Conservation (phyloP, 2,329 filamentous ascomycete species). For the Pseudogymnoascus sp. region DNA sequence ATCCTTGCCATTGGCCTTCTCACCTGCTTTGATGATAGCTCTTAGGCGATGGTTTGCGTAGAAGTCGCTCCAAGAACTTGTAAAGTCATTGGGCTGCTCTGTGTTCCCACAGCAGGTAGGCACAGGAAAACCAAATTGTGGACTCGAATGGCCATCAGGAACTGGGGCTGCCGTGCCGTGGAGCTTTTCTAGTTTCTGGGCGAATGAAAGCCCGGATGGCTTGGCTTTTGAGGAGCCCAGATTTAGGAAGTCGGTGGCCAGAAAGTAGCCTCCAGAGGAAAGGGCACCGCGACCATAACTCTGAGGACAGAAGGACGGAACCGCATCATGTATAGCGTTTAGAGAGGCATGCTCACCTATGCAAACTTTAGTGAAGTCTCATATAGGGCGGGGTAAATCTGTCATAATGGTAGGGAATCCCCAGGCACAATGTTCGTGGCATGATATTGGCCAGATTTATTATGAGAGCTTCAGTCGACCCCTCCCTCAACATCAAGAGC, state of each 20-base stretch:
- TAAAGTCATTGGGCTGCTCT: constrained; percentile 69
- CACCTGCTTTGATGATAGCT: constrained; percentile 50
- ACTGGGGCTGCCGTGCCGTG: constrained; percentile 68
- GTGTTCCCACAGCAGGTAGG: constrained; percentile 83
- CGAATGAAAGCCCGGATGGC: constrained; percentile 50
- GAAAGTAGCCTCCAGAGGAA: constrained; percentile 38
- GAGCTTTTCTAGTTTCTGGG: constrained; percentile 67
- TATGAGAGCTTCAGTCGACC: neutral
- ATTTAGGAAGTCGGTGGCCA: constrained; percentile 75
- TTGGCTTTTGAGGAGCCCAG: constrained; percentile 34
- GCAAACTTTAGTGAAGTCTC: constrained; percentile 29
- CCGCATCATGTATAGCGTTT: constrained; percentile 65
- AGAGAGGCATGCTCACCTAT: constrained; percentile 75
- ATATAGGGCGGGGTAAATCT: neutral
- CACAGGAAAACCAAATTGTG: constrained; percentile 75
- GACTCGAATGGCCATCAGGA: constrained; percentile 47
- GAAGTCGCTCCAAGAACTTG: constrained; percentile 72
- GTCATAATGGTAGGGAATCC: neutral
- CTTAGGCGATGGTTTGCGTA: constrained; percentile 70
- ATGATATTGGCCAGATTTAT: neutral
- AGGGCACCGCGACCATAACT: constrained; percentile 64
- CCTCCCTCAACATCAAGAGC: neutral
- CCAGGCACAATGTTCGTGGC: neutral
- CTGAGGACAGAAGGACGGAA: constrained; percentile 68
- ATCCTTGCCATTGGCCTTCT: constrained; percentile 57